Evolutionary conservation across 257 asterid species (phyloP), one percentile per base, ranked within the genome.

Genomic region (Cynanchum wilfordii): DNA sequence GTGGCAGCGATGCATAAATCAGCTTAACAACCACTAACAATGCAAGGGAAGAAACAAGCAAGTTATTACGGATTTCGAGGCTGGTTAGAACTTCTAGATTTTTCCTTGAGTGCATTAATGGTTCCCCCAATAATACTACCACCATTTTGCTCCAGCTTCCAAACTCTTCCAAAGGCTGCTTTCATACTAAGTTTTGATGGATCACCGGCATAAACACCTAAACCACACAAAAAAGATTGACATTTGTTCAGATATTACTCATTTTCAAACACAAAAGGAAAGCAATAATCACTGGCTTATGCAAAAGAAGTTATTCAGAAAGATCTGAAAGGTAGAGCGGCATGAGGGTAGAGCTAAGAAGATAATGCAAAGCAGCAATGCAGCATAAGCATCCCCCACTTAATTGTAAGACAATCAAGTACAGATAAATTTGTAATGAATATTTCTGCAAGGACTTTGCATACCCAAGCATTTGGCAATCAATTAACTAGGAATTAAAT

Each of bases 201-300:
- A 84, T 95, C 98, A 30, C 99, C 98, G 44, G 99, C 99, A 79
- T 95, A 95, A 73, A 95, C 98, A 64, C 99, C 99, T 92, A 75
- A 40, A 75, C 25, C 65, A 75, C 66, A 79, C 67, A 65, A 36
- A 56, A 20, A 13, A 15, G 27, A 22, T 25, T 49, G 27, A 49
- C 1, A 25, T 15, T 49, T 19, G n/a, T 1, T 24, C 22, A 62
- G 29, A 9, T 40, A 19, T 25, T 58, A 10, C 60, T 58, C 11
- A 19, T 33, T 73, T 59, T 38, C 40, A 33, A 60, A n/a, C 17
- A 45, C n/a, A 29, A 52, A 19, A 63, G 22, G 25, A 64, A 33
- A 49, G 49, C 25, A 47, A 49, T 17, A 10, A 20, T 33, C 10
- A 59, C 55, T 22, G 45, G 45, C 2, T 33, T 9, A 30, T 16